These are phyloP conservation scores for Candida glucosophila DNA, from an alignment of 1,139 yeast genomes.

Conservation along the genomic window DNA sequence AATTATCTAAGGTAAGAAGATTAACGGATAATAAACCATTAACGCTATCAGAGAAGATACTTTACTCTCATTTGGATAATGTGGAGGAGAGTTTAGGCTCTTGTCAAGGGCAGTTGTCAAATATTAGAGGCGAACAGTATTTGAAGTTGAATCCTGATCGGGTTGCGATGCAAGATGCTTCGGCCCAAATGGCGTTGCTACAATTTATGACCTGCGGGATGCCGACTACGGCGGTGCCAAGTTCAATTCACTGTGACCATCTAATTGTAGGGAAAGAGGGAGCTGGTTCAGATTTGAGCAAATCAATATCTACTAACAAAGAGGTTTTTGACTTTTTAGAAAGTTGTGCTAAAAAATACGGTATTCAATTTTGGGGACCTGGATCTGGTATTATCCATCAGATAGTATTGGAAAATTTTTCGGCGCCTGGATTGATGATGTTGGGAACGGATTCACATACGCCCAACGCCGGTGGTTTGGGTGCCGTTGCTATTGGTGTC, in stretches of 20 bases:
- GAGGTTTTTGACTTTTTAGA: slow-evolving; percentile 92
- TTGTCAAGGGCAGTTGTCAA: slow-evolving; percentile 36
- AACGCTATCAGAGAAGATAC: slow-evolving; percentile 87
- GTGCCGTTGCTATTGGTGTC: slow-evolving; percentile 95
- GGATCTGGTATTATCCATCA: slow-evolving; percentile 98
- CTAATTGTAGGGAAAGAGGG: slow-evolving; percentile 94
- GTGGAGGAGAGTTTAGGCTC: slow-evolving; percentile 69
- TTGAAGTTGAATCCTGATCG: slow-evolving; percentile 93
- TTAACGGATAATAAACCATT: slow-evolving; percentile 66
- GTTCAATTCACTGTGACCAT: slow-evolving; percentile 95
- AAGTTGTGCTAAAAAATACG: slow-evolving; percentile 85
- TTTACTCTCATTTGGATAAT: slow-evolving; percentile 81
- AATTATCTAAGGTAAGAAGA: slow-evolving; percentile 52
- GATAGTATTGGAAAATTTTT: slow-evolving; percentile 89
- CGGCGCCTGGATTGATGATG: slow-evolving; percentile 94
- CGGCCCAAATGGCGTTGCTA: slow-evolving; percentile 94
- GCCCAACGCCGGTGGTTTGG: slow-evolving; percentile 96
- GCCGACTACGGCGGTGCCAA: slow-evolving; percentile 81
- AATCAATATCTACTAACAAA: slow-evolving; percentile 74
- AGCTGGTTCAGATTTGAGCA: slow-evolving; percentile 65
- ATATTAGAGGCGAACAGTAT: slow-evolving; percentile 76
- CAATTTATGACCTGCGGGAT: slow-evolving; percentile 97
- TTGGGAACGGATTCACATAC: slow-evolving; percentile 96
- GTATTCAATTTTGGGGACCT: slow-evolving; percentile 98
- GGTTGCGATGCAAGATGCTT: slow-evolving; percentile 99